These are phyloP conservation scores for Alternaria brassicicola DNA, from an alignment of 2,329 filamentous ascomycete species.

Conservation along the genomic window DNA sequence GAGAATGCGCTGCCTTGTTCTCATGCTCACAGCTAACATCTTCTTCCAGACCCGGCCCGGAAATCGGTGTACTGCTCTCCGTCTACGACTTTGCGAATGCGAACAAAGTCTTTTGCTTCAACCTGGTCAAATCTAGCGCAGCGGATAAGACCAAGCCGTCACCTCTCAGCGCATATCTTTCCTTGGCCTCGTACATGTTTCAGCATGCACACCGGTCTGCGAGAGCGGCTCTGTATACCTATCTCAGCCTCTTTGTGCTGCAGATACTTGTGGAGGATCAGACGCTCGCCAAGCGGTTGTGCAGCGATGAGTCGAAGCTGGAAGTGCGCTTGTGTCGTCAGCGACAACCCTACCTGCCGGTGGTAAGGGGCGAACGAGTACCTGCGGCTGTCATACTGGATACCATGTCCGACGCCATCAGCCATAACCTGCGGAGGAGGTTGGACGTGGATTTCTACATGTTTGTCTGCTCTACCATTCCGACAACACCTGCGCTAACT, in stretches of 20 bases:
- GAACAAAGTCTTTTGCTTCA: constrained; percentile 94
- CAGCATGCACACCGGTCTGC: constrained; percentile 88
- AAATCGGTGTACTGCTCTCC: constrained; percentile 80
- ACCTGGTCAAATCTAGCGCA: constrained; percentile 69
- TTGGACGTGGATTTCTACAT: constrained; percentile 86
- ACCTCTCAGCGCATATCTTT: constrained; percentile 82
- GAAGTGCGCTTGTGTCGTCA: constrained; percentile 86
- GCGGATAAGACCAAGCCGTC: constrained; percentile 69
- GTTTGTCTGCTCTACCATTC: constrained; percentile 36
- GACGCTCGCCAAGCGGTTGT: constrained; percentile 80
- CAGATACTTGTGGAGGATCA: constrained; percentile 88
- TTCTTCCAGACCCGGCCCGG: constrained; percentile 70
- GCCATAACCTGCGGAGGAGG: constrained; percentile 86
- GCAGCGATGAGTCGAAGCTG: constrained; percentile 75
- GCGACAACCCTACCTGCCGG: constrained; percentile 80
- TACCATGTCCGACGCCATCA: constrained; percentile 86
- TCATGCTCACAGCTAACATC: constrained; percentile 13
- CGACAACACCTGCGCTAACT: constrained; percentile 5
- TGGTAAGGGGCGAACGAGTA: constrained; percentile 73
- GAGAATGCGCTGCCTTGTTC: background rate
- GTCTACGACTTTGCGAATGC: constrained; percentile 93
- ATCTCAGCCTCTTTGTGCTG: constrained; percentile 83
- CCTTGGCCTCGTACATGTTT: constrained; percentile 87
- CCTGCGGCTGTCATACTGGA: constrained; percentile 81
- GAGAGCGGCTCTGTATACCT: constrained; percentile 80